Evolutionary conservation across 2,329 filamentous ascomycete species (phyloP), one percentile per base, ranked within the genome.

Genomic region (Trichophyton schoenleinii): DNA sequence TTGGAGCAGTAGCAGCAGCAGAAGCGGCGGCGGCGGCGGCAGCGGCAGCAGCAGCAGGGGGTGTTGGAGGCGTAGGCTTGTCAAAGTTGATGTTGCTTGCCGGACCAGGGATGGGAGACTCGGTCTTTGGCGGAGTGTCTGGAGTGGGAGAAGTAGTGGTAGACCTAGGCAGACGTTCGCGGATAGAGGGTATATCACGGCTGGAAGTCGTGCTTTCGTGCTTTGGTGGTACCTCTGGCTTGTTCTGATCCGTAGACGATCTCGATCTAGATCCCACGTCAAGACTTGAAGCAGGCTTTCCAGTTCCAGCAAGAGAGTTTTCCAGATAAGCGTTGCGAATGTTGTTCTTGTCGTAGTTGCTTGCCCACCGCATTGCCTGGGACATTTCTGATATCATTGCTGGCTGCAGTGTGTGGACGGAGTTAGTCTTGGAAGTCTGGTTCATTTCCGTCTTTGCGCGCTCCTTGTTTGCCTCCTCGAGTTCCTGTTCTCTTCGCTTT

Each of bases 311-410:
- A 66, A 80, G 83, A 57, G 77, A 78, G 70, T 95, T 86, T 53
- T 84, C 83, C 59, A 97, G 80, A 73, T 97, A 97, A n/a, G 89
- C 85, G 65, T 89, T 85, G 60, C 91, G 86, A 64, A 95, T 87
- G 6, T 87, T 80, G 68, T 94, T 86, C 75, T 94, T 95, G 75
- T 97, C 94, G 71, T 96, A 97, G 68, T 91, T 91, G 73, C 81
- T 92, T 36, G 92, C 90, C 94, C 94, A 99, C 73, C 96, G 95
- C 86, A 99, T 87, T 0, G 94, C 94, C 25, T 91, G 88, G 7
- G 88, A 94, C 18, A 91, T 92, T 72, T 96, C 94, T 60, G 81
- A 90, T 69, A 91, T 80, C 64, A 97, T 87, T 60, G 85, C 82
- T 1, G 91, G 88, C 70, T 96, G 91, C 55, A 97, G 78, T 2